A percentile compares a stretch with the other conserved stretches of the same genome.
phyloP scores from a whole-genome alignment of 805 yeast genomes.

The Kodamaea hsintzibuensis region DNA sequence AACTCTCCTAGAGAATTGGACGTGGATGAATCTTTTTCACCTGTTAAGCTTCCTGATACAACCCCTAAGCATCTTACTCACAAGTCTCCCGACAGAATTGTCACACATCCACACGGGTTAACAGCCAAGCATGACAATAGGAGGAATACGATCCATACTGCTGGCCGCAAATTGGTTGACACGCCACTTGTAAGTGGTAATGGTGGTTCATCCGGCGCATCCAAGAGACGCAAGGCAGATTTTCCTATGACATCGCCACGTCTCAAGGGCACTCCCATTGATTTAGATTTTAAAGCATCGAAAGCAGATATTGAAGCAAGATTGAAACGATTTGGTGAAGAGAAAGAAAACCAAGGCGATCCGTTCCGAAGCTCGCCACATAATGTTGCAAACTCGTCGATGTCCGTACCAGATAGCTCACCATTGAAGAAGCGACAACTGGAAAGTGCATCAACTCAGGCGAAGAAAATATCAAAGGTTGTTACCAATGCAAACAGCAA shows the following conservation, averaged over 20 bases:
- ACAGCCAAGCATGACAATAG: constrained; percentile 35
- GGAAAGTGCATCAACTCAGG: constrained; percentile 4
- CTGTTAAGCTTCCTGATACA: constrained; percentile 15
- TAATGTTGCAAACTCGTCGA: background rate
- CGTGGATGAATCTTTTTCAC: constrained; percentile 17
- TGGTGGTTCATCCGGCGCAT: background rate
- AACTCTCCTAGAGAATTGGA: background rate
- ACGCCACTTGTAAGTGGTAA: constrained; percentile 12
- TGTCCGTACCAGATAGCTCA: constrained; percentile 14
- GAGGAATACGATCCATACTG: constrained; percentile 22
- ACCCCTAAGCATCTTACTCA: constrained; percentile 10
- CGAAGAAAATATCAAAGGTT: constrained; percentile 22
- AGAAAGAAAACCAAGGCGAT: constrained; percentile 10
- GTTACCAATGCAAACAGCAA: constrained; percentile 22
- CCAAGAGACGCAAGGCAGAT: background rate
- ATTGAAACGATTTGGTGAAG: constrained; percentile 2
- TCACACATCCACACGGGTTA: constrained; percentile 45
- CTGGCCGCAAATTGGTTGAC: constrained; percentile 12
- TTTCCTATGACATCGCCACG: constrained; percentile 16
- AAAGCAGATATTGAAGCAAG: constrained; percentile 6
- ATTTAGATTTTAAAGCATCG: constrained; percentile 3
- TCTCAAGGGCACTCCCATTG: background rate
- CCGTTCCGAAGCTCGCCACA: constrained; percentile 20
- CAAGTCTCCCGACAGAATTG: constrained; percentile 9
- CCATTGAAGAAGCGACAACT: constrained; percentile 17